Conservation (phyloP, 1,284 basidiomycete species). For the Microbotryum violaceum region DNA sequence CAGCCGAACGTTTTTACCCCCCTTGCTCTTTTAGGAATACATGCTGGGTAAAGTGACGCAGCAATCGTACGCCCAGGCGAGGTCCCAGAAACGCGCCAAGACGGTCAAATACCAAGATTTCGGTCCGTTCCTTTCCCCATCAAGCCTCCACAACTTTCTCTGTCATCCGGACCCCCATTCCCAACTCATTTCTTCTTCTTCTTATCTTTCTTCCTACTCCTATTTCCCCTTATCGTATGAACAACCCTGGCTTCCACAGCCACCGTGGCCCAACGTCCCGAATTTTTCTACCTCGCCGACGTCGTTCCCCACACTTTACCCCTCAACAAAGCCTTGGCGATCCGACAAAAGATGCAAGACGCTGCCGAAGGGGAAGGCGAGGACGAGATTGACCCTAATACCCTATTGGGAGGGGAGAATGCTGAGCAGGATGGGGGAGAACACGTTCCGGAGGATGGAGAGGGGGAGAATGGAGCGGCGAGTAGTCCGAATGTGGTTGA, state of each 20-base stretch:
- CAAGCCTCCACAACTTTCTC: neutral
- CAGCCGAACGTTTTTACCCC: neutral
- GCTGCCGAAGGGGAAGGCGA: no score
- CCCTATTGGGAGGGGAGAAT: no score
- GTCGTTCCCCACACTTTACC: slow-evolving; percentile 16
- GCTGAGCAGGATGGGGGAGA: no score
- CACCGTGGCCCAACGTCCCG: slow-evolving; percentile 1
- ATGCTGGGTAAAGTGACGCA: slow-evolving; percentile 6
- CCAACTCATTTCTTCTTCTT: neutral
- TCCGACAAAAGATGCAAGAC: neutral
- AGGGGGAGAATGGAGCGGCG: no score
- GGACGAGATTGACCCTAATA: no score
- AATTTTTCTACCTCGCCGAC: slow-evolving; percentile 25
- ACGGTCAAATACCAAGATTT: slow-evolving; percentile 12
- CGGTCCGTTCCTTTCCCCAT: slow-evolving; percentile 2
- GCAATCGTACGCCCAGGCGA: slow-evolving; percentile 14
- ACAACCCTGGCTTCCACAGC: neutral
- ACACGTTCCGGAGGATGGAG: no score
- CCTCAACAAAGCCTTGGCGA: slow-evolving; percentile 1
- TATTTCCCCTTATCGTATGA: neutral
- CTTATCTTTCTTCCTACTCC: neutral
- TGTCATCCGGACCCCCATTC: neutral
- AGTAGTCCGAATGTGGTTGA: no score
- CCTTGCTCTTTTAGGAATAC: slow-evolving; percentile 2
- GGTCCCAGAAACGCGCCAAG: slow-evolving; percentile 10